A percentile compares a stretch with the other conserved stretches of the same genome.
These are phyloP conservation scores for Heritiera fomes DNA, from an alignment of 345 rosid genomes.

Conservation along the genomic window DNA sequence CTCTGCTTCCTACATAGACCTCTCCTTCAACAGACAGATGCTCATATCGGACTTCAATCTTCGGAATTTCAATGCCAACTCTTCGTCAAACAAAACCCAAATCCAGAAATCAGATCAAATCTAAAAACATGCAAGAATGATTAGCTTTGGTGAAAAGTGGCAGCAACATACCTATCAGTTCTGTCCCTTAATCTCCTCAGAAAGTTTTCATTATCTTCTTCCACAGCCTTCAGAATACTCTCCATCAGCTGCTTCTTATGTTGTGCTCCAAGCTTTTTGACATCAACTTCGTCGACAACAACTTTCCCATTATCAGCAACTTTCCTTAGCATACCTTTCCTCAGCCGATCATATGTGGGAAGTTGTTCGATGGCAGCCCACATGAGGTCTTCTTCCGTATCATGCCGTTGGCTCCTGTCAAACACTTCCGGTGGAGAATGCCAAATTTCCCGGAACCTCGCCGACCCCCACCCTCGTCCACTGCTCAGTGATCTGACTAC, in stretches of 20 bases:
- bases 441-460: no score
- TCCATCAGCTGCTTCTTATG: no score
- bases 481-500: constrained; percentile 49
- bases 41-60: no score
- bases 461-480: constrained; percentile 43
- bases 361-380: constrained; percentile 90
- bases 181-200: constrained; percentile 56
- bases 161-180: constrained; percentile 56
- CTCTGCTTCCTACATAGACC: constrained; percentile 76
- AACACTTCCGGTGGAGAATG: no score
- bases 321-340: constrained; percentile 58
- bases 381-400: constrained; percentile 73
- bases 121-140: neutral
- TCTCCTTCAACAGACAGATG: constrained; percentile 64
- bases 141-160: neutral
- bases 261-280: constrained; percentile 45
- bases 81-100: constrained; percentile 30
- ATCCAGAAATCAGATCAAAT: neutral
- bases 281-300: constrained; percentile 52
- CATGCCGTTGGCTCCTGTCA: constrained; percentile 37
- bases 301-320: constrained; percentile 48
- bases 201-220: constrained; percentile 80
- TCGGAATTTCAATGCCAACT: constrained; percentile 78
- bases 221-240: constrained; percentile 58
- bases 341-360: constrained; percentile 69